A percentile compares a stretch with the other conserved stretches of the same genome.
These are phyloP conservation scores for Thelonectria olida DNA, from an alignment of 2,329 filamentous ascomycete species.

Conservation along the genomic window DNA sequence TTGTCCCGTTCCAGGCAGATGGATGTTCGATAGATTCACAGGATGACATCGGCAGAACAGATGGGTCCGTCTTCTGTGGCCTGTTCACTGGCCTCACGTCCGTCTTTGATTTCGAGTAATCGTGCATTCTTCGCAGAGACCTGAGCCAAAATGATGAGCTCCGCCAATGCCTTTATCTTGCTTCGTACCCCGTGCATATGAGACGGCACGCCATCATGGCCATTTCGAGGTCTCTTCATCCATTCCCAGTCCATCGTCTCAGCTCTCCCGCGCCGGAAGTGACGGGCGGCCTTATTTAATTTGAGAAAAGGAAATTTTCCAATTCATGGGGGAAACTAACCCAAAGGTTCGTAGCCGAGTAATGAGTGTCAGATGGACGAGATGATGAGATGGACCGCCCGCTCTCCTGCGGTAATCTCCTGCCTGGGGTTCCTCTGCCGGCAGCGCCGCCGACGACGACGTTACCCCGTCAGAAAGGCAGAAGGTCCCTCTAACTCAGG, in stretches of 20 bases:
- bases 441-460: slow-evolving; percentile 6
- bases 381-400: slow-evolving; percentile 1
- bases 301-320: slow-evolving; percentile 2
- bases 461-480: neutral
- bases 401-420: slow-evolving; percentile 23
- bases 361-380: neutral
- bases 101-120: too few relatives aligned
- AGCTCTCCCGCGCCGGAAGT: neutral
- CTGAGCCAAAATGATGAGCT: too few relatives aligned
- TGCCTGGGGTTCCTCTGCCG: slow-evolving; percentile 15
- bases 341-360: neutral
- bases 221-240: too few relatives aligned
- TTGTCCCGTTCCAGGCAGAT: slow-evolving; percentile 2
- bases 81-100: neutral
- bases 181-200: too few relatives aligned
- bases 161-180: too few relatives aligned
- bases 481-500: neutral
- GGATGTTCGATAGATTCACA: slow-evolving; percentile 15
- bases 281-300: neutral
- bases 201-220: too few relatives aligned
- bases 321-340: neutral
- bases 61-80: neutral
- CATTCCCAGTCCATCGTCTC: neutral
- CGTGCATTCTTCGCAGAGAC: too few relatives aligned
- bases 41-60: neutral